Conservation (phyloP, 371 early-diverging fungal species). For the Enterospora canceri region DNA sequence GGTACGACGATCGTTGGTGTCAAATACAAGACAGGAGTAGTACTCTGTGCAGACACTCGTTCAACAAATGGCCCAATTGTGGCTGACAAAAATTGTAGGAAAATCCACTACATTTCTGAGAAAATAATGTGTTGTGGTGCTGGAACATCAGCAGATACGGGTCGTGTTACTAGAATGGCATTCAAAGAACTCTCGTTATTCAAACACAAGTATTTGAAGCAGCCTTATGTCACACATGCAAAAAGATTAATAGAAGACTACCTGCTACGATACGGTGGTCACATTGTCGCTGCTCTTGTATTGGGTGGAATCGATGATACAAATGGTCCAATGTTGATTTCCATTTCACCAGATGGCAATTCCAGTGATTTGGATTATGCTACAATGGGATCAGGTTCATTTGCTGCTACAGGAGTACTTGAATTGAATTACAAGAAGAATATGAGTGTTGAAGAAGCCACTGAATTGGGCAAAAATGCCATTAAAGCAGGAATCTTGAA, state of each 20-base stretch:
- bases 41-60: slow-evolving; percentile 95
- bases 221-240: slow-evolving; percentile 75
- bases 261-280: slow-evolving; percentile 71
- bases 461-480: slow-evolving; percentile 76
- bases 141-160: slow-evolving; percentile 96
- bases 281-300: slow-evolving; percentile 86
- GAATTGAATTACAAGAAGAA: slow-evolving; percentile 71
- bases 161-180: slow-evolving; percentile 78
- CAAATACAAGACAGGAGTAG: slow-evolving; percentile 63
- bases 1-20: slow-evolving; percentile 79
- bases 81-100: slow-evolving; percentile 94
- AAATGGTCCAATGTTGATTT: slow-evolving; percentile 73
- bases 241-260: slow-evolving; percentile 59
- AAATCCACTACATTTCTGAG: slow-evolving; percentile 91
- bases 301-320: slow-evolving; percentile 82
- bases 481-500: slow-evolving; percentile 95
- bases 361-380: slow-evolving; percentile 83
- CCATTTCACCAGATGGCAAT: slow-evolving; percentile 86
- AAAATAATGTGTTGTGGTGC: slow-evolving; percentile 99
- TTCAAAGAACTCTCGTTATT: slow-evolving; percentile 80
- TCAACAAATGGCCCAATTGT: slow-evolving; percentile 94
- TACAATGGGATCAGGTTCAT: slow-evolving; percentile 88
- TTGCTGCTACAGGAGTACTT: slow-evolving; percentile 89
- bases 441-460: slow-evolving; percentile 77
- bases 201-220: slow-evolving; percentile 69